These are phyloP conservation scores for Groenewaldozyma salmanticensis DNA, from an alignment of 805 yeast genomes.

Conservation along the genomic window DNA sequence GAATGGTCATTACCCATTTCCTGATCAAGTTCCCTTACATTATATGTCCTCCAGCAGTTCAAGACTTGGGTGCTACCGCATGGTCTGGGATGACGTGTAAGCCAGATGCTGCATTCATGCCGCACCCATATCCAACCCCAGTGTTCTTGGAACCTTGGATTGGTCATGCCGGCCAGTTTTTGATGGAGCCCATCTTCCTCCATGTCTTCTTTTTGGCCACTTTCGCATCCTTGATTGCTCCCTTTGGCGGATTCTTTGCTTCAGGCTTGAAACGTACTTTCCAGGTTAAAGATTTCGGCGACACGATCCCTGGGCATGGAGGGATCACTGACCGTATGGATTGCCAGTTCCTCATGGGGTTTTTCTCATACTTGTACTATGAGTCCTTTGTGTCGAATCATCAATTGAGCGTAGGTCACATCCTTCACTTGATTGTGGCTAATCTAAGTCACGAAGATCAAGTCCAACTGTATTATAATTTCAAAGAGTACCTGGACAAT, in stretches of 20 bases:
- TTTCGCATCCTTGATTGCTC: slow-evolving; percentile 94
- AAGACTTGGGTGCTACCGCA: slow-evolving; percentile 41
- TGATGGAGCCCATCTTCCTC: slow-evolving; percentile 78
- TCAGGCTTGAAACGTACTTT: slow-evolving; percentile 96
- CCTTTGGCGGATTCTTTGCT: slow-evolving; percentile 97
- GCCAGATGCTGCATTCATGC: slow-evolving; percentile 80
- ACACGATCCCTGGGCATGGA: slow-evolving; percentile 98
- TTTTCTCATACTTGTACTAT: slow-evolving; percentile 82
- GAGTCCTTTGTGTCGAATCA: slow-evolving; percentile 79
- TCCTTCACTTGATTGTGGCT: slow-evolving; percentile 66
- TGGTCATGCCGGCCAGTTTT: slow-evolving; percentile 39
- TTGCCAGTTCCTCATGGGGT: slow-evolving; percentile 97
- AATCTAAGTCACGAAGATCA: slow-evolving; percentile 61
- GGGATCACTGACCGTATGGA: slow-evolving; percentile 97
- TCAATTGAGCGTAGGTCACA: slow-evolving; percentile 50
- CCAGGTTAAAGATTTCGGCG: slow-evolving; percentile 94
- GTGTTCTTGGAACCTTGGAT: slow-evolving; percentile 45
- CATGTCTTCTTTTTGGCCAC: slow-evolving; percentile 82
- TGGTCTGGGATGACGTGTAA: slow-evolving; percentile 63
- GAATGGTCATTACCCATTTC: slow-evolving; percentile 53
- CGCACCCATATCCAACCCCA: slow-evolving; percentile 65
- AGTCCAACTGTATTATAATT: slow-evolving; percentile 46
- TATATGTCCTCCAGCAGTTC: slow-evolving; percentile 75
- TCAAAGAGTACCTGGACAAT: slow-evolving; percentile 42
- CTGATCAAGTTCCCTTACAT: slow-evolving; percentile 61